Base-by-base conservation (phyloP, 2,329 filamentous ascomycete species). In the Fusarium transvaalense region DNA sequence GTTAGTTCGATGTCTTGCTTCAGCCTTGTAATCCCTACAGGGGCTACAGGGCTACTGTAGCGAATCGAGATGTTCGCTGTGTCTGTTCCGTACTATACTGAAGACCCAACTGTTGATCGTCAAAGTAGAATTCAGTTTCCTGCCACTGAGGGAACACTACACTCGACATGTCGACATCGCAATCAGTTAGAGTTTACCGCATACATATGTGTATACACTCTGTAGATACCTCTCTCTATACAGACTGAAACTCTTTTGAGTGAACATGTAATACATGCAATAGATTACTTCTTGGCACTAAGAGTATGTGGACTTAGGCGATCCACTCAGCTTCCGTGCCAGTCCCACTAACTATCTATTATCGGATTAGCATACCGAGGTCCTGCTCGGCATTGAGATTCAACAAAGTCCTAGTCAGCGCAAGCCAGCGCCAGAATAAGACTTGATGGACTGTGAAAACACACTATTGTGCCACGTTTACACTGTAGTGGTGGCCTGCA, bases 1-100 rank as follows among this genome's bases (percentile, higher is more conserved):
- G 21, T 48, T 42, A 50, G 60, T 27, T 27, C 50, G 17, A 48
- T 63, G 31, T 50, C 37, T 35, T 31, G 45, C 31, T 57, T 63
- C 60, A 63, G 60, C 58, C 58, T 63, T 63, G 60, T 23, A 57
- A 42, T 63, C 21, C 46, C 19, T 55, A 47, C 43, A 50, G 12
- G 17, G 21, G 21, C 17, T 13, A 58, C 29, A 10, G 17, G 21
- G 21, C 17, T 13, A 58, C 29, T 46, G 25, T 43, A 45, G 19
- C 15, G 6, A 21, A 42, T 43, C 58, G 27, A 27, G 37, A 63
- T 48, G 25, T 42, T n/a, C 32, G 14, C 29, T 45, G 17, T 19
- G 45, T 19, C 15, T 27, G n/a, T 48, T 19, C 15, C 23, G n/a
- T 48, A n/a, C 17, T n/a, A 15, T 48, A n/a, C 17, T n/a, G n/a